Evolutionary conservation across 1,284 basidiomycete species (phyloP).

Genomic region (Exobasidium rhododendri): DNA sequence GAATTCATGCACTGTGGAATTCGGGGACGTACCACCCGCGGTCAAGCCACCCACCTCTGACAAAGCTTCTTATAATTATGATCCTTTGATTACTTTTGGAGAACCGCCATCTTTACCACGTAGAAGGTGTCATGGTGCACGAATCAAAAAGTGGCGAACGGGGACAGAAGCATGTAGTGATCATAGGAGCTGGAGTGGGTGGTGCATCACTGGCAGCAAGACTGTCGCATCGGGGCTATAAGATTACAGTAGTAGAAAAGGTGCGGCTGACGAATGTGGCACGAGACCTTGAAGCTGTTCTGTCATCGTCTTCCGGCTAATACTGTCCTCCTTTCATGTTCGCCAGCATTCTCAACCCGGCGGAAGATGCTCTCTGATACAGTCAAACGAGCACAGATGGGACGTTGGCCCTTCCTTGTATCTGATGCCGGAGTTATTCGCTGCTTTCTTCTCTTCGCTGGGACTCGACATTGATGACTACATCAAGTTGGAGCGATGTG

Average conservation of each 20-base stretch:
- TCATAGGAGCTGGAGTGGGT: conserved; percentile 59
- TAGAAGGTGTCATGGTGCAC: too few species aligned
- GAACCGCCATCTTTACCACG: too few species aligned
- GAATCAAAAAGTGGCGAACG: too few species aligned
- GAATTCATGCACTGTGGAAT: too few species aligned
- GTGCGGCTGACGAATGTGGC: conserved; percentile 4
- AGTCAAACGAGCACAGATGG: conserved; percentile 58
- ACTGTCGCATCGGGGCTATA: conserved; percentile 57
- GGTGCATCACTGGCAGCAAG: conserved; percentile 59
- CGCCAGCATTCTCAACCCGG: conserved; percentile 52
- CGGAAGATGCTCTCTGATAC: conserved; percentile 60
- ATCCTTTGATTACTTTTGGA: too few species aligned
- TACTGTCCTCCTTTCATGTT: background rate
- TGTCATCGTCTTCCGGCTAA: background rate
- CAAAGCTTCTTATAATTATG: too few species aligned
- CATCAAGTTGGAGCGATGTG: conserved; percentile 54
- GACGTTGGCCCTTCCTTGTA: conserved; percentile 57
- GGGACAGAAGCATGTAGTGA: conserved; percentile 35
- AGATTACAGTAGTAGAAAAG: conserved; percentile 58
- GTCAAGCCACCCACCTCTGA: too few species aligned
- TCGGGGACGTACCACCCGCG: too few species aligned
- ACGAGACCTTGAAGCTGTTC: too few species aligned
- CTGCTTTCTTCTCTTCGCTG: conserved; percentile 58
- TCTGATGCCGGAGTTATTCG: conserved; percentile 59
- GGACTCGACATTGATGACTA: conserved; percentile 57